These are phyloP conservation scores for Tubosaeta sp. DNA, from an alignment of 768 basidiomycete species.

Conservation along the genomic window DNA sequence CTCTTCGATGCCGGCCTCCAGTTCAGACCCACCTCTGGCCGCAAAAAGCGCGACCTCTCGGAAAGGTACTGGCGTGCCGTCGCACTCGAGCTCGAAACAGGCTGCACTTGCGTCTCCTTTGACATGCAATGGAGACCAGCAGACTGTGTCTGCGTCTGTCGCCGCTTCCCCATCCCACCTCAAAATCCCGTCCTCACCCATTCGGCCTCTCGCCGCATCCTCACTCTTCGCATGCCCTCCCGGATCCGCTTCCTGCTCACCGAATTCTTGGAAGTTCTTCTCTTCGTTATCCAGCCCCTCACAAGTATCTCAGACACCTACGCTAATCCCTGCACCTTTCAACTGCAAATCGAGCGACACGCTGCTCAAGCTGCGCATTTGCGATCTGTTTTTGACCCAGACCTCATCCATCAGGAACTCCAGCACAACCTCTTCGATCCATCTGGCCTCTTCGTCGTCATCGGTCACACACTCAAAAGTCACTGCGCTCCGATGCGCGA, in stretches of 20 bases:
- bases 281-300: constrained; percentile 81
- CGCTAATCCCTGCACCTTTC: constrained; percentile 54
- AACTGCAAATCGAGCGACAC: constrained; percentile 58
- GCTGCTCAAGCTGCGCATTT: constrained; percentile 63
- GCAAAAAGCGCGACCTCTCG: constrained; percentile 64
- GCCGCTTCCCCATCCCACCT: constrained; percentile 39
- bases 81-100: constrained; percentile 67
- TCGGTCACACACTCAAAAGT: constrained; percentile 78
- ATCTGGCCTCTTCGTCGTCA: constrained; percentile 67
- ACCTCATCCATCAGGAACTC: constrained; percentile 79
- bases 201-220: constrained; percentile 40
- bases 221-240: constrained; percentile 67
- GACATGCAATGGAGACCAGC: constrained; percentile 54
- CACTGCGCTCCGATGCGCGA: constrained; percentile 96
- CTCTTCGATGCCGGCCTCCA: constrained; percentile 84
- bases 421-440: constrained; percentile 74
- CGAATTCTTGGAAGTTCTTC: constrained; percentile 78
- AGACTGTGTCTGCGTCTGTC: constrained; percentile 54
- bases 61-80: constrained; percentile 88
- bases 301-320: constrained; percentile 58
- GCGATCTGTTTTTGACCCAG: constrained; percentile 75
- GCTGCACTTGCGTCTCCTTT: constrained; percentile 82
- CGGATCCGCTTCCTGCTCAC: constrained; percentile 64
- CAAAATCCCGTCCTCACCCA: constrained; percentile 41
- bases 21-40: constrained; percentile 72